Conservation (phyloP, 116 monocot genomes). For the Dioscorea cayenensis region DNA sequence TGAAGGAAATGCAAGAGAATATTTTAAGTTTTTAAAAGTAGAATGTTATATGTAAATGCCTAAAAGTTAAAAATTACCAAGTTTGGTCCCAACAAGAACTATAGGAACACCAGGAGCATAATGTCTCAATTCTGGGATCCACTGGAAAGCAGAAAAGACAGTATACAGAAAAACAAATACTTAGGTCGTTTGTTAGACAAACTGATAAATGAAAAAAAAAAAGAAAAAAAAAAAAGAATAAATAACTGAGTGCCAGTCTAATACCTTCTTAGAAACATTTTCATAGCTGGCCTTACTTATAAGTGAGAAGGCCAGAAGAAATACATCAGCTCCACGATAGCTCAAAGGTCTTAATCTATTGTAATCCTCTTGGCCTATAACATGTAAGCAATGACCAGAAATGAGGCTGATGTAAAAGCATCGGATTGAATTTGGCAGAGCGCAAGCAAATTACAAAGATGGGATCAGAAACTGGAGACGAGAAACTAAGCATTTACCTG, state of each 20-base stretch:
- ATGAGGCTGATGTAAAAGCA: neutral
- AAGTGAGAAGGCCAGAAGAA: conserved; percentile 73
- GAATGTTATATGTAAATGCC: neutral
- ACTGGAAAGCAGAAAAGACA: conserved; percentile 24
- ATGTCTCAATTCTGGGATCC: conserved; percentile 77
- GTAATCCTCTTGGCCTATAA: conserved; percentile 84
- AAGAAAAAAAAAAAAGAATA: neutral
- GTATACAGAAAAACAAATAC: neutral
- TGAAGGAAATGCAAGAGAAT: no score
- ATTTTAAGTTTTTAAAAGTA: no score
- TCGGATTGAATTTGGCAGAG: neutral
- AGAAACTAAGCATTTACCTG: conserved; percentile 29
- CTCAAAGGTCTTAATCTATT: conserved; percentile 81
- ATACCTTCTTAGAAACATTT: conserved; percentile 75
- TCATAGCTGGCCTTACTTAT: conserved; percentile 90
- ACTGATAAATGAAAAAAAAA: neutral
- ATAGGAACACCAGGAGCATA: conserved; percentile 75
- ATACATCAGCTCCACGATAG: conserved; percentile 84
- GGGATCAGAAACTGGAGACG: neutral
- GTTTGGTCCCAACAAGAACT: conserved; percentile 82
- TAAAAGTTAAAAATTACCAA: conserved; percentile 31
- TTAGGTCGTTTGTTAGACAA: neutral
- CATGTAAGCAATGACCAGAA: neutral
- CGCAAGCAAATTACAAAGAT: neutral
- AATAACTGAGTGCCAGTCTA: neutral